phyloP scores from a whole-genome alignment of 2,329 filamentous ascomycete genomes.

The Arthroderma sp. region DNA sequence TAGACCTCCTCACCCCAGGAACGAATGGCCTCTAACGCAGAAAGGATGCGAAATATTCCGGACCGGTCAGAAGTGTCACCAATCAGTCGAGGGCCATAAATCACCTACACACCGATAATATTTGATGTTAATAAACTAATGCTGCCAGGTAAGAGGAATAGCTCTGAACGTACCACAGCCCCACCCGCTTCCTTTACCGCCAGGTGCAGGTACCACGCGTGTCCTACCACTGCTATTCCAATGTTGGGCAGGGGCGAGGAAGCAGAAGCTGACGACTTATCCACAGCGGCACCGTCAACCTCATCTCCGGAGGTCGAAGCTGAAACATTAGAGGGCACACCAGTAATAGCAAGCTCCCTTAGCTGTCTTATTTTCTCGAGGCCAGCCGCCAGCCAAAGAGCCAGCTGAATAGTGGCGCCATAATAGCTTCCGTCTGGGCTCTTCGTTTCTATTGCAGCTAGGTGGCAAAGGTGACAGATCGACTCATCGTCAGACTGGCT shows the following conservation, averaged over 20 bases:
- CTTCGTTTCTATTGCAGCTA: slow-evolving; percentile 5
- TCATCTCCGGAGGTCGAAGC: too few relatives aligned
- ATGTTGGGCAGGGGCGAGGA: not conserved
- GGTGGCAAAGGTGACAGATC: not conserved
- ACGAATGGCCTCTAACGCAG: not conserved
- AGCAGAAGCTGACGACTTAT: not conserved
- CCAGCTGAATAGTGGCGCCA: slow-evolving; percentile 3
- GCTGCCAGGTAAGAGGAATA: too few relatives aligned
- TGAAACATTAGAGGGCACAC: too few relatives aligned
- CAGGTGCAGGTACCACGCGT: slow-evolving; percentile 5
- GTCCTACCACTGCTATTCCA: slow-evolving; percentile 4
- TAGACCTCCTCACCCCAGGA: slow-evolving; percentile 3
- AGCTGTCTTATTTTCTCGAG: slow-evolving; percentile 4
- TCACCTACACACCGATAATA: not conserved
- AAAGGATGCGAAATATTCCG: slow-evolving; percentile 1
- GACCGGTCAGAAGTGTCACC: slow-evolving; percentile 1
- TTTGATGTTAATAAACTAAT: not conserved
- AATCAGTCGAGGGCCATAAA: slow-evolving; percentile 2
- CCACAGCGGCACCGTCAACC: not conserved
- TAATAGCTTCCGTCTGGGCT: slow-evolving; percentile 6
- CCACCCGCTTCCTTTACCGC: slow-evolving; percentile 1
- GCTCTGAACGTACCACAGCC: slow-evolving; percentile 3
- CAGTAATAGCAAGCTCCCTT: not conserved
- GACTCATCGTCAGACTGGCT: not conserved
- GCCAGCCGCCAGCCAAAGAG: slow-evolving; percentile 6